Evolutionary conservation across 306 rosid genomes (phyloP), one percentile per base, ranked within the genome.

Genomic region (Acacia crassicarpa): DNA sequence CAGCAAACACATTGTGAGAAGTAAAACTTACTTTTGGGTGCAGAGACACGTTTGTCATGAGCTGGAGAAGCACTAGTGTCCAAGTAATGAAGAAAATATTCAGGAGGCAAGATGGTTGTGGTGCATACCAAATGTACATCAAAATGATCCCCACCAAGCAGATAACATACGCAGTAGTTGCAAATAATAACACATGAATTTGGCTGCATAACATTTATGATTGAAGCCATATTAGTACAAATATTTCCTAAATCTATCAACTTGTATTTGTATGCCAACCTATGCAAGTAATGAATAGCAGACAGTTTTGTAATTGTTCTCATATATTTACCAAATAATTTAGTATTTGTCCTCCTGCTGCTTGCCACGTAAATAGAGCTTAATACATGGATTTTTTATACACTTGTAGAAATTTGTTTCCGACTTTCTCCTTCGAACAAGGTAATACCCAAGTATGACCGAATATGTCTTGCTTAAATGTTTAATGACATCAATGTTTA

Each of bases 121-220:
- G 98, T 74, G 91, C 89, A 88, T 96, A 96, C 99, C 99, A 96
- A 84, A 96, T 91, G 93, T 92, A 96, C 99, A 96, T 93, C 92
- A 92, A 73, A 84, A 96, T 88, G 83, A 96, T 91, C 84, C 99
- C 99, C 83, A 87, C 85, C 83, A 96, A 76, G 91, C 99, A 93
- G 72, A 96, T 81, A 20, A 96, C 92, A 81, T 93, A 92, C 65
- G 97, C 91, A 23, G 84, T 67, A 22, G 98, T 93, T 77, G 98
- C 97, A 68, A 96, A 85, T 40, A 96, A 80, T 91, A 90, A 92
- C 80, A 91, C 89, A 76, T 96, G 93, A 80, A 96, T 92, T 84
- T 88, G 97, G 90, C 99, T 96, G 98, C 91, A 84, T 33, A 63
- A 54, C 59, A 48, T 74, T 73, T 74, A 65, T 77, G 78, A 69